Evolutionary conservation across 2,329 filamentous ascomycete genomes (phyloP).

Genomic region (Verticillium klebahnii): DNA sequence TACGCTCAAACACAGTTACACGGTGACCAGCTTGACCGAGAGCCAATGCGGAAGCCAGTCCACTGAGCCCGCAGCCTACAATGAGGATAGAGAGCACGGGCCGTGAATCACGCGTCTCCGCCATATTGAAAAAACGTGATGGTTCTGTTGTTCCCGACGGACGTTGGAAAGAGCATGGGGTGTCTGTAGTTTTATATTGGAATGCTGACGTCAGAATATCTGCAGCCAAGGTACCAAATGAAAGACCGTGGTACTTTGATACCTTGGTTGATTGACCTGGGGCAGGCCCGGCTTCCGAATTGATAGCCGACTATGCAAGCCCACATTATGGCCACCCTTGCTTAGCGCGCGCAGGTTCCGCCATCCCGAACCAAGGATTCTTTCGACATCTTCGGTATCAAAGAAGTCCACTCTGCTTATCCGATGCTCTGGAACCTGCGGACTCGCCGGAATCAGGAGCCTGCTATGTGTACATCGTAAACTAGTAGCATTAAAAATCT

Average conservation of each 20-base stretch:
- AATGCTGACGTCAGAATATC: background rate
- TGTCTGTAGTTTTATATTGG: background rate
- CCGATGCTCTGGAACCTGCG: background rate
- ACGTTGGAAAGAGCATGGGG: background rate
- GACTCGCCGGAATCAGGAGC: background rate
- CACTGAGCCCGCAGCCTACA: background rate
- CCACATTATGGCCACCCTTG: background rate
- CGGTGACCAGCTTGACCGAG: background rate
- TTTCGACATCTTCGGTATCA: background rate
- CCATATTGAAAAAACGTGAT: background rate
- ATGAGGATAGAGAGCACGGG: background rate
- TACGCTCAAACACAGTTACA: background rate
- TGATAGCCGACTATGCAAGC: background rate
- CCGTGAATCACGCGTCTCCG: background rate
- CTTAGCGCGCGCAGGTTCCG: background rate
- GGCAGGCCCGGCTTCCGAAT: background rate
- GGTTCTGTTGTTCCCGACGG: background rate
- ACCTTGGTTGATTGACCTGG: background rate
- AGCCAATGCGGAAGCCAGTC: background rate
- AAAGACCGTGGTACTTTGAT: background rate
- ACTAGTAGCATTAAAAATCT: too few relatives aligned
- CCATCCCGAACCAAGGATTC: too few relatives aligned
- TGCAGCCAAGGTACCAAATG: background rate
- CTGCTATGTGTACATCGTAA: background rate
- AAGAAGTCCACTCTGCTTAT: background rate